Percentiles rank a stretch among this genome's conserved stretches.
Conservation (phyloP, 176 grass and related monocot genomes). For the Aegilops umbellulata region DNA sequence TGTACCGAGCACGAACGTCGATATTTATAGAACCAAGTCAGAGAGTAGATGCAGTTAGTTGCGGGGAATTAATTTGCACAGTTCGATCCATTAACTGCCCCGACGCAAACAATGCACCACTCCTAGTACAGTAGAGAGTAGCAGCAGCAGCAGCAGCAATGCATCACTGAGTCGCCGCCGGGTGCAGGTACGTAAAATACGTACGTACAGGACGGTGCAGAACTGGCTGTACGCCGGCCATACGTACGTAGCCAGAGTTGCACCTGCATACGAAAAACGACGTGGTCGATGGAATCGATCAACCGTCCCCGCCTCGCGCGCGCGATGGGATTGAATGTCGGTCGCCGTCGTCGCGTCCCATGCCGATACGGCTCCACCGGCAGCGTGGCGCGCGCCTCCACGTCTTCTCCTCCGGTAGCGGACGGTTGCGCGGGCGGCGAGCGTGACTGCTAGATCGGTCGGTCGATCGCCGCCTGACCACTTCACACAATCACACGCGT, state of each 20-base stretch:
- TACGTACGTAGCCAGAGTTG: neutral
- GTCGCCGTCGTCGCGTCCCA: conserved; percentile 21
- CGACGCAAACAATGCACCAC: neutral
- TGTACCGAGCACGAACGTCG: neutral
- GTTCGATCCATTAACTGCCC: neutral
- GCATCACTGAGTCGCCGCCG: conserved; percentile 9
- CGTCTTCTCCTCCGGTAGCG: neutral
- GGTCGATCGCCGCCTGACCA: neutral
- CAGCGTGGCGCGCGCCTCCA: neutral
- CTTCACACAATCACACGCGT: too few relatives aligned
- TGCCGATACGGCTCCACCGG: neutral
- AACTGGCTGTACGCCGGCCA: neutral
- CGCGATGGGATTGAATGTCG: conserved; percentile 36
- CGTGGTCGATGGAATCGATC: neutral
- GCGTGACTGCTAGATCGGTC: neutral
- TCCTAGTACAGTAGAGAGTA: neutral
- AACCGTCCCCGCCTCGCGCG: conserved; percentile 23
- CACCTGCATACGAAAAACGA: neutral
- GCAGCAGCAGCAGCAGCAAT: neutral
- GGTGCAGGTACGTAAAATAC: neutral
- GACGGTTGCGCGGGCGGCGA: conserved; percentile 7
- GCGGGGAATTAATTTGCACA: conserved; percentile 29
- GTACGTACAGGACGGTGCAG: neutral
- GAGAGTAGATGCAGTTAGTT: conserved; percentile 22
- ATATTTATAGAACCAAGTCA: conserved; percentile 34